Evolutionary conservation across 2,329 filamentous ascomycete genomes (phyloP).

Genomic region (Claviceps sorghi): DNA sequence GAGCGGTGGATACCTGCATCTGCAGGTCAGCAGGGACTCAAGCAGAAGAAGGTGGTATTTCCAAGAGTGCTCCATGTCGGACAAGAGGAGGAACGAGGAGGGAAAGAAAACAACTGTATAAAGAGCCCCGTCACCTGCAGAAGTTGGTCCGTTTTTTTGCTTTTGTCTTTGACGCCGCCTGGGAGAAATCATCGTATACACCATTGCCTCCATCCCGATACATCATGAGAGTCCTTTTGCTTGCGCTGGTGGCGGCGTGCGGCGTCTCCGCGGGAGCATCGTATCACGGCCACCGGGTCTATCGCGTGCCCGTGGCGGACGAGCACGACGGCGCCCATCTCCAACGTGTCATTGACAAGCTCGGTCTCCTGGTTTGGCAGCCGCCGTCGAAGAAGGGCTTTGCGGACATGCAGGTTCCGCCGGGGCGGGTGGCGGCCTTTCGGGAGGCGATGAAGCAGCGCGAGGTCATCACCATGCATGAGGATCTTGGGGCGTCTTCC

Average conservation of each 20-base stretch:
- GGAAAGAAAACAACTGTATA: no score
- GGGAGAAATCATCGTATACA: no score
- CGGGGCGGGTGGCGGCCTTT: slow-evolving; percentile 21
- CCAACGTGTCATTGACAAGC: slow-evolving; percentile 18
- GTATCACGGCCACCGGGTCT: slow-evolving; percentile 31
- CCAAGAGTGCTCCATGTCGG: no score
- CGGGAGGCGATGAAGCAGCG: slow-evolving; percentile 16
- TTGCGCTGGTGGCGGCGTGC: background rate
- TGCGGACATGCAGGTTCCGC: slow-evolving; percentile 27
- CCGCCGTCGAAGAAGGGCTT: slow-evolving; percentile 17
- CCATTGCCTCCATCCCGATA: no score
- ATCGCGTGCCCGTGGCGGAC: slow-evolving; percentile 22
- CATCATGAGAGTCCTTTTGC: background rate
- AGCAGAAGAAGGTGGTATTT: no score
- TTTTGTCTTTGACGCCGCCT: no score
- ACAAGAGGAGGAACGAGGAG: no score
- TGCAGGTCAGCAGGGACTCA: no score
- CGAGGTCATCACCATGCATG: slow-evolving; percentile 21
- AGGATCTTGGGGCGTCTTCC: slow-evolving; percentile 24
- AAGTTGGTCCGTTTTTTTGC: no score
- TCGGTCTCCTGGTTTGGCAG: slow-evolving; percentile 24
- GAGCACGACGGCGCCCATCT: slow-evolving; percentile 17
- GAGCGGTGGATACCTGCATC: no score
- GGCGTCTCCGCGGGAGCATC: slow-evolving; percentile 8
- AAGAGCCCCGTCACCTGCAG: no score